These are phyloP conservation scores for Cucumis hystrix DNA, from an alignment of 306 rosid genomes.

Conservation along the genomic window DNA sequence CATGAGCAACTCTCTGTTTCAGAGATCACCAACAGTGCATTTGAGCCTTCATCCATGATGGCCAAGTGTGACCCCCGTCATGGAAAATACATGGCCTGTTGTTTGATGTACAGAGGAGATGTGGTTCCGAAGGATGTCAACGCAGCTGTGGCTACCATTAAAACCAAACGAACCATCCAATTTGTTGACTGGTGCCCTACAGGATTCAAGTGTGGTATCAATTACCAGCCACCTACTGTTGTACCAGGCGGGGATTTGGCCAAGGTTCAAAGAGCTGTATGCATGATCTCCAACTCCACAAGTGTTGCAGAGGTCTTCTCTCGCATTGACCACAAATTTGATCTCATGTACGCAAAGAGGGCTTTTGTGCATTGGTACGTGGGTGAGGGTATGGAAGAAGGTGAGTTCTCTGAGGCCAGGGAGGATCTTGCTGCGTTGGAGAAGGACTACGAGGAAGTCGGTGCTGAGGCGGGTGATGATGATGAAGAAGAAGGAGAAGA, in stretches of 20 bases:
- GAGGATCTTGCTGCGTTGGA: conserved; percentile 93
- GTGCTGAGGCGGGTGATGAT: conserved; percentile 68
- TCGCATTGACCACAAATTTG: conserved; percentile 73
- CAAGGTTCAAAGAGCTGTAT: conserved; percentile 63
- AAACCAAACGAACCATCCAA: neutral
- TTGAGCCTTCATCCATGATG: neutral
- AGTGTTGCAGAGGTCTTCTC: conserved; percentile 89
- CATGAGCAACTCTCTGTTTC: neutral
- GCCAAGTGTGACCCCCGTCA: neutral
- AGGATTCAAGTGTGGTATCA: neutral
- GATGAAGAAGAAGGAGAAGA: conserved; percentile 71
- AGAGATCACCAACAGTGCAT: neutral
- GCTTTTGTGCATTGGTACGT: conserved; percentile 97
- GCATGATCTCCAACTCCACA: conserved; percentile 88
- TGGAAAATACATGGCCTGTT: neutral
- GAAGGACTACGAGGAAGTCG: conserved; percentile 89
- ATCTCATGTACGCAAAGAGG: conserved; percentile 83
- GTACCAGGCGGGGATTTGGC: neutral
- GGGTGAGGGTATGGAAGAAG: conserved; percentile 86
- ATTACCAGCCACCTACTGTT: neutral
- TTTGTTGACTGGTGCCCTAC: neutral
- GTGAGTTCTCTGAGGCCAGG: conserved; percentile 90
- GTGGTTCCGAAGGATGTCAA: neutral
- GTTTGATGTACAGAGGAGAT: neutral
- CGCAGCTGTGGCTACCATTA: neutral